Evolutionary conservation across 1,139 yeast species (phyloP), one percentile per base, ranked within the genome.

Genomic region (Pichia sp.): DNA sequence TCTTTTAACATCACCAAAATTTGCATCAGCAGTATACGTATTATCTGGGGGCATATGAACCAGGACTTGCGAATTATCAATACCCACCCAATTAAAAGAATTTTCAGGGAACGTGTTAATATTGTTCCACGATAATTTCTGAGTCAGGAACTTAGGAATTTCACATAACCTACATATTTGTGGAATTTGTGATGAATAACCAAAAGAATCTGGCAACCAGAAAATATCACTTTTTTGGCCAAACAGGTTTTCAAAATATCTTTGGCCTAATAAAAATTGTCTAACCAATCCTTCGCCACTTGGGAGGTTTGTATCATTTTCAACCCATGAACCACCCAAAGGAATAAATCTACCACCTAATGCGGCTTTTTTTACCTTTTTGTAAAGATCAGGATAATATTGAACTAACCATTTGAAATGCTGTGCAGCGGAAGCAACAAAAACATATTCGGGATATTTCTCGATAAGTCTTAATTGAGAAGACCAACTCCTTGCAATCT

Each of bases 21-120:
- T 80, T 1, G 97, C 96, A 55, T 73, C 76, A 0, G 97, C 95
- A 9, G 97, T 92, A 59, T 92, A 92, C 0, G 97, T 92, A 61
- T 92, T 85, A 29, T 85, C 94, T 4, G 98, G 97, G 27, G 97
- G 97, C 97, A 92, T 92, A 60, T 92, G 98, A 39, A 92, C 88
- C 56, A 92, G 67, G 1, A 92, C 87, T 62, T 90, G 97, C 4
- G 95, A 77, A 0, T 95, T 95, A 64, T 92, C 97, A 44, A 92
- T 71, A 38, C 95, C 95, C 5, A 84, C 85, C 98, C 98, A 92
- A 62, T 87, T 88, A 64, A 92, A 92, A 0, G 97, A 85, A 16
- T 86, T 73, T 57, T 87, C 76, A 3, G 97, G 98, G 67, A 90
- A 90, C 44, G 68, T 72, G 63, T 92, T 88, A 64, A 92, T 87